A percentile compares a stretch with the other conserved stretches of the same genome.
These are phyloP conservation scores for Ramaria sp. DNA, from an alignment of 768 basidiomycete genomes.

Conservation along the genomic window DNA sequence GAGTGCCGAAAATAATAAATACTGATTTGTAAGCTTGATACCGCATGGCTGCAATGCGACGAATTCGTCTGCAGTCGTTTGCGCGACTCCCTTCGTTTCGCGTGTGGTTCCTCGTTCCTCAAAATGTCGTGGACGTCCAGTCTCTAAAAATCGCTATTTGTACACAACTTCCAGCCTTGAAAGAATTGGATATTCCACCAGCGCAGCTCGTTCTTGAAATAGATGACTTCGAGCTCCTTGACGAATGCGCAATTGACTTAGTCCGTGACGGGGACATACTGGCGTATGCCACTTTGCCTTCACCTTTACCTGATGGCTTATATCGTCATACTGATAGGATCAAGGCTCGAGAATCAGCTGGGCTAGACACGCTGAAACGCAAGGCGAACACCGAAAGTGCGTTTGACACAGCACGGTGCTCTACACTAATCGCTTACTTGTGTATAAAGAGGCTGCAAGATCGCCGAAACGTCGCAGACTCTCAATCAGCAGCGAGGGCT, in stretches of 20 bases:
- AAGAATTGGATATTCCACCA: background rate
- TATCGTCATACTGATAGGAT: background rate
- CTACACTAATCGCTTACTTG: background rate
- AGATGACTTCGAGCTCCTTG: constrained; percentile 5
- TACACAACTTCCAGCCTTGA: background rate
- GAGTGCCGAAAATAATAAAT: too few relatives aligned
- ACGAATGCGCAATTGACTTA: background rate
- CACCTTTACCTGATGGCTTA: background rate
- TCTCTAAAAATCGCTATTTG: background rate
- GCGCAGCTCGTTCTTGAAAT: constrained; percentile 1
- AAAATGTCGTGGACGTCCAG: background rate
- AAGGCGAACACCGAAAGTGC: background rate
- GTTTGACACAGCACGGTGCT: background rate
- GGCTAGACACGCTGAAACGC: background rate
- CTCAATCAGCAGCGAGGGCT: background rate
- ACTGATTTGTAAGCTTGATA: too few relatives aligned
- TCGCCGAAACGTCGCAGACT: background rate
- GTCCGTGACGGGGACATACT: constrained; percentile 2
- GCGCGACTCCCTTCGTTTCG: background rate
- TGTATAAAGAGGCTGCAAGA: background rate
- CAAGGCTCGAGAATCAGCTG: background rate
- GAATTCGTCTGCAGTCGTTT: constrained; percentile 3
- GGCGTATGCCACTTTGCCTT: background rate
- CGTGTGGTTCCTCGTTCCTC: constrained; percentile 1
- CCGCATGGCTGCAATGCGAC: background rate